These are phyloP conservation scores for Populus trichocarpa DNA, from an alignment of 441 rosid genomes.

Conservation along the genomic window DNA sequence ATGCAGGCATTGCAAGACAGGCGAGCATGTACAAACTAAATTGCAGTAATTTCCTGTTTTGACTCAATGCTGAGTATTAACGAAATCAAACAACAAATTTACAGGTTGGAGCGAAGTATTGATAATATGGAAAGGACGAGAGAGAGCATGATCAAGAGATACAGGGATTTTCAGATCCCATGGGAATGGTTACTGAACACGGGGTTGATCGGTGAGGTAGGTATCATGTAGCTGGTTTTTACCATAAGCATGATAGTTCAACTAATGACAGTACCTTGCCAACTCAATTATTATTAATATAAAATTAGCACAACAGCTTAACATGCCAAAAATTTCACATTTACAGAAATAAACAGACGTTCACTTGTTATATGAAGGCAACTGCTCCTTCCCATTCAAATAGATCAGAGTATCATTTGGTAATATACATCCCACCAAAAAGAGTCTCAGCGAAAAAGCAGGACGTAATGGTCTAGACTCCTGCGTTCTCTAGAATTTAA, in stretches of 20 bases:
- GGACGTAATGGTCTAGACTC: background rate
- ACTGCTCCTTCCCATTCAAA: background rate
- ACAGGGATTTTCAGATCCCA: conserved; percentile 70
- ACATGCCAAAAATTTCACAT: background rate
- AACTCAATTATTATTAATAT: background rate
- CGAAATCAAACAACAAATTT: background rate
- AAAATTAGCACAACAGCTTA: background rate
- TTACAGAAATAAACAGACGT: background rate
- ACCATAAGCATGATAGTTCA: background rate
- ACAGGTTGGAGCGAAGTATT: conserved; percentile 79
- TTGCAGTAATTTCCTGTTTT: conserved; percentile 11
- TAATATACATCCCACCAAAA: background rate
- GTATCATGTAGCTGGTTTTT: conserved; percentile 18
- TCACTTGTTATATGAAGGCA: background rate
- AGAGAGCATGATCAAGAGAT: conserved; percentile 62
- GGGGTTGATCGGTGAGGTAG: conserved; percentile 88
- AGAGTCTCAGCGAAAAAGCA: background rate
- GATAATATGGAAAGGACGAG: conserved; percentile 66
- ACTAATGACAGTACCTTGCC: background rate
- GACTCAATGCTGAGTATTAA: background rate
- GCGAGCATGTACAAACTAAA: conserved; percentile 54
- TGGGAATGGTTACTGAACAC: conserved; percentile 86
- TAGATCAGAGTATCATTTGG: background rate
- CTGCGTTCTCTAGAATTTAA: background rate
- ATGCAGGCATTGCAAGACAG: conserved; percentile 86